Evolutionary conservation across 306 rosid genomes (phyloP).

Genomic region (Fagus sylvatica): DNA sequence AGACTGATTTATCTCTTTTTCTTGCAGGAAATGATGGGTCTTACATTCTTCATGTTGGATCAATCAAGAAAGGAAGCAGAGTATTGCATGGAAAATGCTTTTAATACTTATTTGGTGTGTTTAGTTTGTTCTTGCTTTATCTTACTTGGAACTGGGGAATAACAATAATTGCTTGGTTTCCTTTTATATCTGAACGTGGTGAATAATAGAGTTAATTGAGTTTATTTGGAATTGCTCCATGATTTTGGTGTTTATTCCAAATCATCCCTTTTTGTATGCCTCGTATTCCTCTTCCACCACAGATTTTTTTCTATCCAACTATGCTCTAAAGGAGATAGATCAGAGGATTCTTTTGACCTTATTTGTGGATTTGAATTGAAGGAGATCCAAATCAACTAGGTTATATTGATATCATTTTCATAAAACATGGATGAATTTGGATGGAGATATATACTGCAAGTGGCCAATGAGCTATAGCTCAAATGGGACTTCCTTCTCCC

Average conservation of each 20-base stretch:
- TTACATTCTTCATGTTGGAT: constrained; percentile 83
- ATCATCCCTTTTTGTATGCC: neutral
- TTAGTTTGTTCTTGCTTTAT: constrained; percentile 22
- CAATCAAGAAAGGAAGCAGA: constrained; percentile 98
- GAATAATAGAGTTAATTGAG: neutral
- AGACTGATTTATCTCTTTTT: constrained; percentile 21
- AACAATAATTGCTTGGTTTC: neutral
- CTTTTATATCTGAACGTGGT: neutral
- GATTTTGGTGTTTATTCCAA: neutral
- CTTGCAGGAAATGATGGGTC: constrained; percentile 98
- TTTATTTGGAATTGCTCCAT: neutral
- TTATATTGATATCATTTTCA: too few species aligned
- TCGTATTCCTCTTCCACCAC: neutral
- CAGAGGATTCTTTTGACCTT: neutral
- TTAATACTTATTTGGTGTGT: constrained; percentile 82
- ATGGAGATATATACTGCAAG: too few species aligned
- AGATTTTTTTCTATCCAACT: neutral
- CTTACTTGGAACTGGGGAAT: neutral
- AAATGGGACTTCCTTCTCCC: too few species aligned
- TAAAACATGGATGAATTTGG: too few species aligned
- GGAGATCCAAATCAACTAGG: neutral
- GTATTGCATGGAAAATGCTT: constrained; percentile 98
- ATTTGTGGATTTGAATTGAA: neutral
- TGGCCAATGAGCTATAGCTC: too few species aligned
- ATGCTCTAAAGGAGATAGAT: neutral